Evolutionary conservation across 2,329 filamentous ascomycete genomes (phyloP).

Genomic region (Pochonia chlamydosporia): DNA sequence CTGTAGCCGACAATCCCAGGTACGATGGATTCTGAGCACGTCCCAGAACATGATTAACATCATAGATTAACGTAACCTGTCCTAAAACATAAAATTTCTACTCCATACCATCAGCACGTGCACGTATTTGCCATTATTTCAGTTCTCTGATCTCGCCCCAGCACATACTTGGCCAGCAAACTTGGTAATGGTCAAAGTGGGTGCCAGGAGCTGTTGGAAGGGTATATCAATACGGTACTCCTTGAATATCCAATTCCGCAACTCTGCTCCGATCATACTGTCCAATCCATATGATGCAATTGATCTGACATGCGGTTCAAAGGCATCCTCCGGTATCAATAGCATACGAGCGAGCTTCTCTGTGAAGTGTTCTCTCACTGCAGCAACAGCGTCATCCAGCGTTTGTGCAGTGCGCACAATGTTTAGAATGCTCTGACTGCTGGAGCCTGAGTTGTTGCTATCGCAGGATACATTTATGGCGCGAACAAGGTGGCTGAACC

Average conservation of each 20-base stretch:
- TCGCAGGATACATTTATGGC: neutral
- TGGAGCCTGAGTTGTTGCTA: neutral
- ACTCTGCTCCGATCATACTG: constrained; percentile 30
- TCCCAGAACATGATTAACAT: too few relatives aligned
- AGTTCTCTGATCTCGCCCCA: too few relatives aligned
- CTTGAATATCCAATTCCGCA: constrained; percentile 30
- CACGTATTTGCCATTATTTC: too few relatives aligned
- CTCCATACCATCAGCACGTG: neutral
- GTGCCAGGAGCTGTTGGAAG: constrained; percentile 30
- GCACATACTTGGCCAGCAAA: constrained; percentile 9
- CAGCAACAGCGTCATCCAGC: constrained; percentile 9
- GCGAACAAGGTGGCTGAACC: neutral
- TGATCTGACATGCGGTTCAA: neutral
- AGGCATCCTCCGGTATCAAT: neutral
- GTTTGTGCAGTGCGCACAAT: constrained; percentile 3
- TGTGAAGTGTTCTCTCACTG: neutral
- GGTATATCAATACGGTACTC: constrained; percentile 31
- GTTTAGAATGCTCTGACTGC: neutral
- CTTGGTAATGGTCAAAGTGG: constrained; percentile 20
- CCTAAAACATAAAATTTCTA: too few relatives aligned
- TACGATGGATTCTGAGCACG: too few relatives aligned
- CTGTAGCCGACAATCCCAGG: too few relatives aligned
- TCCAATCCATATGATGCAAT: constrained; percentile 27
- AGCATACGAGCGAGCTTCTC: neutral
- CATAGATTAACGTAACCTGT: too few relatives aligned